Evolutionary conservation across 495 filamentous ascomycete genomes (phyloP).

Genomic region (Penicillium cataractarum): DNA sequence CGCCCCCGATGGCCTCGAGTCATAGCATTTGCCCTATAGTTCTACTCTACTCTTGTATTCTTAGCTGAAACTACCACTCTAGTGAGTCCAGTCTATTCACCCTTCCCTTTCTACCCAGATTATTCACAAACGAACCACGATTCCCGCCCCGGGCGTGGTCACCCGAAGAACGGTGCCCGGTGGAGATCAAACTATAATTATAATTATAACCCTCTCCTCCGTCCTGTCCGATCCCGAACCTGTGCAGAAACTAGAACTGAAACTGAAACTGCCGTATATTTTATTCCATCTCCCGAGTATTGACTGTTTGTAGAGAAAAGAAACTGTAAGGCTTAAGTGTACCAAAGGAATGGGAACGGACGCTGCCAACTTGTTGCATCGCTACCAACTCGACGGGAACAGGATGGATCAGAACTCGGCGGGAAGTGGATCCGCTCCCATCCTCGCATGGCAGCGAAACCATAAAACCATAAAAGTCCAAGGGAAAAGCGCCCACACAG

Average conservation of each 20-base stretch:
- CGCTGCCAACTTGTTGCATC: background rate
- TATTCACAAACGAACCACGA: slow-evolving; percentile 9
- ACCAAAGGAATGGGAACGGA: too few species aligned
- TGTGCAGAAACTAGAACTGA: background rate
- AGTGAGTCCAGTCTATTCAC: background rate
- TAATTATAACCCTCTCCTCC: background rate
- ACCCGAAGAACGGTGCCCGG: slow-evolving; percentile 9
- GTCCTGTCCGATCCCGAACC: background rate
- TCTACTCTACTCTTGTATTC: background rate
- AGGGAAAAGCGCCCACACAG: background rate
- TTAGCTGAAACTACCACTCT: background rate
- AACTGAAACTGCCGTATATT: background rate
- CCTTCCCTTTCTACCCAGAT: background rate
- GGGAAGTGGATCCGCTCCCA: slow-evolving; percentile 11
- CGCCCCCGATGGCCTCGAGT: background rate
- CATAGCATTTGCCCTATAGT: background rate
- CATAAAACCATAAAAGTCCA: slow-evolving; percentile 2
- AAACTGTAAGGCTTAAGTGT: too few species aligned
- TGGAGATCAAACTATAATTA: slow-evolving; percentile 6
- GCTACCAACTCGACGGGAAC: background rate
- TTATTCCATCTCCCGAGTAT: background rate
- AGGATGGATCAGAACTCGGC: slow-evolving; percentile 7
- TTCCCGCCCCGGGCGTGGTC: slow-evolving; percentile 14
- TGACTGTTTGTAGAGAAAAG: background rate
- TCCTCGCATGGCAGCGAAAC: slow-evolving; percentile 12